Base-by-base conservation (phyloP, 495 filamentous ascomycete genomes). In the Neurospora sp. region DNA sequence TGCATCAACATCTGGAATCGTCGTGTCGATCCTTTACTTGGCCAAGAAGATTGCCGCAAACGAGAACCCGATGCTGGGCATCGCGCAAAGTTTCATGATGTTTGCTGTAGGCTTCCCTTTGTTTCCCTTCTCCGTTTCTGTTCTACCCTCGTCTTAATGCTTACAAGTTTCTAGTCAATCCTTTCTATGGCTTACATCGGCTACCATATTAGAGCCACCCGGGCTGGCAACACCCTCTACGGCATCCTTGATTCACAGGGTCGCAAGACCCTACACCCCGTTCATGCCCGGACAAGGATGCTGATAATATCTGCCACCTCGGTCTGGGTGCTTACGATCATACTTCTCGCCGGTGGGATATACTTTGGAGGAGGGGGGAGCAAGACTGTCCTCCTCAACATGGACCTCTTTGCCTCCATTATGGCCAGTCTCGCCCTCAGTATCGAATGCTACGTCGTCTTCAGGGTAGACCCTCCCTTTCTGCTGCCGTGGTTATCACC, bases 81-180 rank as follows among this genome's bases (percentile, higher is more conserved):
- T 75, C 37, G 70, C 71, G 42, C 75, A 77, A 10, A 71, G 73
- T 39, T 73, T 77, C 40, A 70, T 73, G 7, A 35, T 75, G 31
- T 77, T 75, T 59, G 41, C 75, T 38, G 74, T 77, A 59, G 10
- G 73, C 71, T 70, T 6, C 44, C 31, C 37, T n/a, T 70, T 2
- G 1, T 70, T 39, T 65, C 41, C n/a, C n/a, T 10, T 4, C 18
- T 20, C 37, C 27, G 20, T 3, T 10, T 20, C 4, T 12, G 3
- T 4, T 59, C 0, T 27, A 14, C 14, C 12, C 27, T 18, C 27
- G 3, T 65, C 1, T 65, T 35, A 7, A 37, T 65, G 14, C 53
- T 65, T 16, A 61, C 27, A 16, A 14, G 1, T 39, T 69, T 10
- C 18, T 37, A 76, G 75, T 76, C 75, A 1, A 40, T 75, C 12